Base-by-base conservation (phyloP, 768 basidiomycete genomes). In the Podaxis mareebaensis region DNA sequence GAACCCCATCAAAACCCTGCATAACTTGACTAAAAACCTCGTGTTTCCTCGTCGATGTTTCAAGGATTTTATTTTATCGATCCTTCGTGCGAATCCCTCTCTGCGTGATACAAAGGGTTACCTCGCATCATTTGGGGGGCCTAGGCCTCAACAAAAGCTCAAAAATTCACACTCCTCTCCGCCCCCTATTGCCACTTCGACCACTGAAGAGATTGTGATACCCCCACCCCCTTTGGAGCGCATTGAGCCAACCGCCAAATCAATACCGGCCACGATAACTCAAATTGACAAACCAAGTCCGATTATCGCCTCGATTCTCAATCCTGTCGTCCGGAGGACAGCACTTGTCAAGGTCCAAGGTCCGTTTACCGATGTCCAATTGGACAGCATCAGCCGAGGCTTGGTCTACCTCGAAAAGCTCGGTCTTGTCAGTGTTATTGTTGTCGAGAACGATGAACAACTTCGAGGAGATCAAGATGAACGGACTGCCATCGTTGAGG, bases 261-360 rank as follows among this genome's bases (percentile, higher is more conserved):
- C 76, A 70, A 68, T 76, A 72, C 69, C 78, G n/a, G 70, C 73
- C 54, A 67, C 72, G 42, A 52, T 24, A 67, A 61, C 67, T 36
- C 77, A 75, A 53, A 72, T 75, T 39, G 70, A 77, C 8, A 79
- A 80, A 66, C 79, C 81, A 7, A 87, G 78, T 64, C 84, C 82
- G 7, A 79, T 90, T 67, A 76, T 91, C 64, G 82, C 85, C 5
- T 88, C 89, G n/a, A 89, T 92, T 67, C 80, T 96, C n/a, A 81
- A 95, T 70, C 96, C 96, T 5, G 85, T 92, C 58, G 79, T 87
- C 62, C 84, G 88, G 49, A 90, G 93, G 58, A 96, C 97, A 0
- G 95, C 96, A 4, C 86, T 99, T 15, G 96, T 99, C 68, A 99
- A 99, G 77, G 79, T 99, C 2, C 97, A 99, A 74, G 95, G 96